Base-by-base conservation (phyloP, 2,329 filamentous ascomycete species). In the Beauveria rudraprayagi region DNA sequence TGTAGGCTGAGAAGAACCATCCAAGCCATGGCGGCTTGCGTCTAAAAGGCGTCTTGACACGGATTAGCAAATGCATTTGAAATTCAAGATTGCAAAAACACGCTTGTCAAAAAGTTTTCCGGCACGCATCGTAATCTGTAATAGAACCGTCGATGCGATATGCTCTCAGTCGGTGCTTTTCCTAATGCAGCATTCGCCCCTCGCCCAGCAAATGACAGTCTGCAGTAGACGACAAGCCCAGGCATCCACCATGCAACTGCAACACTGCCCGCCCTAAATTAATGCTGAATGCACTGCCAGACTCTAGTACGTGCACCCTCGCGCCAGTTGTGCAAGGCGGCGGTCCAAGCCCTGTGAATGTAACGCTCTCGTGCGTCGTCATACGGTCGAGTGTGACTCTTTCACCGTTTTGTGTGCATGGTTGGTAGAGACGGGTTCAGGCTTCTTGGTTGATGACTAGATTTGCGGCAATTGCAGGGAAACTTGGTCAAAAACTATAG, bases 151-250 rank as follows among this genome's bases (percentile, higher is more conserved):
- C 17, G 34, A 50, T 37, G 46, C 14, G 11, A 26, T 5, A 26
- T 5, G 30, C 30, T 34, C 11, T 6, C 43, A 40, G 8, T 16
- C 19, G 41, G n/a, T 24, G 28, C 28, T 19, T 57, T 44, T 24
- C 40, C 37, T 3, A 10, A 46, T 26, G n/a, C 9, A 47, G 48
- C 34, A 41, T 56, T 19, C 16, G 17, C 47, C 26, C 40, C 57
- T n/a, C 16, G 47, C 48, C 40, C 47, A 46, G 48, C 57, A 60
- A 60, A 59, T 53, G 48, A 26, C 26, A 26, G 48, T 22, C 4
- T 53, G 16, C 34, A 26, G 26, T 60, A 60, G 57, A 54, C 57
- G 57, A 60, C 47, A 57, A 30, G 55, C 26, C 54, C 5, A 19
- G 3, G 22, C 52, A 44, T 47, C 28, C 19, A 28, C 30, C 26